Base-by-base conservation (phyloP, 192 early-diverging fungal genomes). In the Backusella luteola region DNA sequence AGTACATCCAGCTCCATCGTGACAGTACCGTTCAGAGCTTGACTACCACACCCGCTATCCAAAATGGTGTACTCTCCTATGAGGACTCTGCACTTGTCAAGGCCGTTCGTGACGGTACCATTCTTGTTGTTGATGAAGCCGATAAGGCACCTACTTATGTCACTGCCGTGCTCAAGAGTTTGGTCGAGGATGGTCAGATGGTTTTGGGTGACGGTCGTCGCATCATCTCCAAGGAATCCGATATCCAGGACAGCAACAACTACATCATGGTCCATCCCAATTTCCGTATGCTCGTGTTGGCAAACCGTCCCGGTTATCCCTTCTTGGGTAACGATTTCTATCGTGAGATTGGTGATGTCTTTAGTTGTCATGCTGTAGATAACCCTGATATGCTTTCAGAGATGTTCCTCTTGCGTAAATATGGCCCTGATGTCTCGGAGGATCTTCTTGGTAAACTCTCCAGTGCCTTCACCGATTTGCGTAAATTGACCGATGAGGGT, bases 251-350 rank as follows among this genome's bases (percentile, higher is more conserved):
- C 3, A 76, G 81, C 21, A 80, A 80, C 39, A 79, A 76, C 23
- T 84, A 88, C 73, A 89, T 91, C 68, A 78, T 90, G 6, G 81
- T 90, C n/a, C 87, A 89, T 52, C 76, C 69, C 34, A 84, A 93
- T 56, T 95, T 95, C 85, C 86, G 93, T 34, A 94, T 95, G 90
- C 90, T 95, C 75, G 93, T 95, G 26, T 80, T 95, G 15, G 94
- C 94, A 34, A 95, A 95, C 75, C 86, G 94, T 21, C 94, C 94
- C 17, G 93, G 93, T 71, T 90, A 89, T 79, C 90, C 89, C 1
- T 92, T 93, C 84, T 80, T 92, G 41, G 93, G 93, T 49, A 95
- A 95, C 76, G 94, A 95, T 82, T 95, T 95, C 74, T 95, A 89
- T 79, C 83, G 89, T 63, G 90, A 92, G 67, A 93, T 94, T 73